Base-by-base conservation (phyloP, 352 stramenopile species). In the Pythium biforme region DNA sequence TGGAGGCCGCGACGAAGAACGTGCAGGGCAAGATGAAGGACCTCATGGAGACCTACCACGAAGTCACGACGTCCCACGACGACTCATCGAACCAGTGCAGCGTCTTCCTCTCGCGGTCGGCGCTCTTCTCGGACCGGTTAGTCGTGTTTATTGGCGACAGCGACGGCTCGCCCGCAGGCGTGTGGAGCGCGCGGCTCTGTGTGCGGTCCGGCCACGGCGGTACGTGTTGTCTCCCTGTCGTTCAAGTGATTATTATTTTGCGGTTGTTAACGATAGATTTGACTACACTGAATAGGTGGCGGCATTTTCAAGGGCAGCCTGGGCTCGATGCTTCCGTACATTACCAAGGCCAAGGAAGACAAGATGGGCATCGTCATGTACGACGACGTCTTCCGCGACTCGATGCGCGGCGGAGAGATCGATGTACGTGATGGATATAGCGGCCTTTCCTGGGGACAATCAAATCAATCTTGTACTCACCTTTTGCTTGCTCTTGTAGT, bases 241-340 rank as follows among this genome's bases (percentile, higher is more conserved):
- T n/a, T n/a, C n/a, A n/a, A n/a, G 6, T 39, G 19, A 33, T 47
- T 20, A 10, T 5, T 37, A 11, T 1, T 5, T 37, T 8, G 2
- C 1, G 4, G 31, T 14, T 37, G 31, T 37, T 37, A 37, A 37
- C 8, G 31, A 12, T 12, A 37, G 31, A 15, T 1, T 37, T 37
- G 31, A 14, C 8, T 5, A 11, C 14, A 11, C n/a, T 37, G 1
- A 55, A 23, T 52, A 77, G 70, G 79, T 20, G 81, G 81, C 20
- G 81, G 81, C n/a, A 88, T 90, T 57, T 84, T 85, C 45, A 87
- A 88, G 52, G 81, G 81, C 49, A 87, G 78, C 68, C 69, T 90
- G 25, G 81, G 81, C 4, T 88, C 78, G 20, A 90, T 90, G 81
- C 66, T 90, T 49, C 81, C 81, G n/a, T 90, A 88, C 71, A 74